Evolutionary conservation across 192 early-diverging fungal species (phyloP).

Genomic region (Entomortierella parvispora): DNA sequence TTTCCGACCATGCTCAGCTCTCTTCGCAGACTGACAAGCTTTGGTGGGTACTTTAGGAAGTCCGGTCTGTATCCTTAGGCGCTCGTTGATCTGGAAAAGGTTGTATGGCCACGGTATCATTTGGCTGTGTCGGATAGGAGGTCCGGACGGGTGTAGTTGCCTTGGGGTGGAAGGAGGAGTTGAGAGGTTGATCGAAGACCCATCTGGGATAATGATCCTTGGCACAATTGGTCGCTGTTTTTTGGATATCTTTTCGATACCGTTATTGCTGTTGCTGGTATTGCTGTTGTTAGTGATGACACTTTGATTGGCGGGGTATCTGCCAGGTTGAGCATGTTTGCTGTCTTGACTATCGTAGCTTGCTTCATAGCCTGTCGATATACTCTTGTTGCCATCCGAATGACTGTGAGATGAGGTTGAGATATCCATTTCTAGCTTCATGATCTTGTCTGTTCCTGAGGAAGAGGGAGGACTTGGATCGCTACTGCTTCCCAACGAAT

Average conservation of each 20-base stretch:
- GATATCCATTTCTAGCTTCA: too few relatives aligned
- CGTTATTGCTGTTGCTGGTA: neutral
- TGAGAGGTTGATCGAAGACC: slow-evolving; percentile 33
- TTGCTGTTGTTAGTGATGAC: neutral
- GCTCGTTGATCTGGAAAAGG: slow-evolving; percentile 15
- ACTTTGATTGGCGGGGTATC: too few relatives aligned
- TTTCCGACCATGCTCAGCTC: neutral
- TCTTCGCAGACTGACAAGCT: too few relatives aligned
- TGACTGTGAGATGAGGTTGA: too few relatives aligned
- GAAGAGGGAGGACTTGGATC: too few relatives aligned
- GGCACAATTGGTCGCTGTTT: slow-evolving; percentile 20
- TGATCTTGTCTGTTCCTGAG: too few relatives aligned
- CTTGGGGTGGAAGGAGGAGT: slow-evolving; percentile 21
- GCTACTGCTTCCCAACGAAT: too few relatives aligned
- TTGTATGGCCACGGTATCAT: slow-evolving; percentile 12
- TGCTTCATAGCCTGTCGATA: too few relatives aligned
- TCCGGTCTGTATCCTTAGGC: neutral
- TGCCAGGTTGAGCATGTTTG: too few relatives aligned
- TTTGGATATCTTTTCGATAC: neutral
- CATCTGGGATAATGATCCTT: slow-evolving; percentile 33
- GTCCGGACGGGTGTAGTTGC: neutral
- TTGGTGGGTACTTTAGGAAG: too few relatives aligned
- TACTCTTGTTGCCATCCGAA: neutral
- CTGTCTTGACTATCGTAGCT: too few relatives aligned
- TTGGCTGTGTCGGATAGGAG: neutral